Conservation (phyloP, 352 stramenopile genomes). For the Phytophthora tubulina region DNA sequence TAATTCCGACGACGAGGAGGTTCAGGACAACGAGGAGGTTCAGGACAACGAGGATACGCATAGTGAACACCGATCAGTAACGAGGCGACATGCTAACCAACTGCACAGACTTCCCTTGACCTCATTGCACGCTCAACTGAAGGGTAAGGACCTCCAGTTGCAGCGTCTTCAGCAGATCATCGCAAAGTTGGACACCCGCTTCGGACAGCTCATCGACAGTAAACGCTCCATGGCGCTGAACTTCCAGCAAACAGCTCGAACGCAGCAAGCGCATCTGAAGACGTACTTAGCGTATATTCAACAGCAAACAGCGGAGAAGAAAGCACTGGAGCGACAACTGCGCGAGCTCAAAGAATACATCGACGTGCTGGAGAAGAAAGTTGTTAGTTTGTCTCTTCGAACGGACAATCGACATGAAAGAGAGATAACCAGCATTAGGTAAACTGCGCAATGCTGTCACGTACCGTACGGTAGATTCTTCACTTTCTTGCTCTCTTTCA, state of each 20-base stretch:
- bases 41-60: background rate
- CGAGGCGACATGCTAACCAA: constrained; percentile 18
- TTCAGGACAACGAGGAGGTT: background rate
- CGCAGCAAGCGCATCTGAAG: constrained; percentile 50
- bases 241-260: constrained; percentile 42
- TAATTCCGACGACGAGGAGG: background rate
- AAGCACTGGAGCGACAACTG: constrained; percentile 30
- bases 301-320: constrained; percentile 42
- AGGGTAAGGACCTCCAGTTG: constrained; percentile 47
- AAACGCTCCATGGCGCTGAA: constrained; percentile 38
- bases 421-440: background rate
- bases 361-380: constrained; percentile 45
- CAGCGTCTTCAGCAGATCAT: constrained; percentile 40
- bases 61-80: background rate
- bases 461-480: background rate
- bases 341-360: constrained; percentile 35
- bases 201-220: constrained; percentile 31
- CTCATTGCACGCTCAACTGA: constrained; percentile 51
- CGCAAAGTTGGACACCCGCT: constrained; percentile 40
- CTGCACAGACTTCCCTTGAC: constrained; percentile 47
- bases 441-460: background rate
- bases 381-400: constrained; percentile 19
- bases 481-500: too few species aligned
- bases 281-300: constrained; percentile 48
- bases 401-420: background rate